Base-by-base conservation (phyloP, 305 asterid species). In the Fraxinus ornus region DNA sequence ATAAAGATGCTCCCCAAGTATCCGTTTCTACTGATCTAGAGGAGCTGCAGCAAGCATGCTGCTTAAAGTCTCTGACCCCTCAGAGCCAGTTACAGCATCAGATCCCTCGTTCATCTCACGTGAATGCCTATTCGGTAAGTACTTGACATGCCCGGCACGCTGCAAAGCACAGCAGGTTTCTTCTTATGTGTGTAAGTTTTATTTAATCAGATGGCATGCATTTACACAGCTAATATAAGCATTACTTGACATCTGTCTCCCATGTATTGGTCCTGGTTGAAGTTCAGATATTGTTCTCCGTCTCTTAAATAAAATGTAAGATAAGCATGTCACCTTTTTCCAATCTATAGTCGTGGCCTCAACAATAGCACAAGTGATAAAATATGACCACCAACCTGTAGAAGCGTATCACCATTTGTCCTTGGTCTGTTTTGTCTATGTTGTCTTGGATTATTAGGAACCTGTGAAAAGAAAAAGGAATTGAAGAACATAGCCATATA, bases 1-100 rank as follows among this genome's bases (percentile, higher is more conserved):
- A 79, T 83, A 94, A 41, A 95, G 95, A 77, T 89, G 97, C 82
- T 91, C 97, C 76, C 98, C 97, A 17, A 95, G 87, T 60, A 95
- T 94, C 68, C 88, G 93, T 87, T 95, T 95, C 90, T 91, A 97
- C 83, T 88, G 80, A 85, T 90, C 93, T 5, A 92, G 92, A 77
- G 94, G 85, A 76, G 94, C 90, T 47, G 91, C 90, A 76, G 94
- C 87, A 76, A 95, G 97, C 93, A 88, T 82, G 86, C 88, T 91
- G 78, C 97, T 91, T 73, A 91, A 84, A 89, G 82, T 92, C 84
- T 91, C 90, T 2, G 93, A 55, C 75, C 92, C 92, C 83, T 88
- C 93, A 68, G 80, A 87, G 77, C 85, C 86, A 15, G 86, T 76
- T 83, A 88, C 90, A 83, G 81, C 79, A 76, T 73, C 78, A 80